phyloP scores from a whole-genome alignment of 768 basidiomycete species.

The Pholiota microspora region DNA sequence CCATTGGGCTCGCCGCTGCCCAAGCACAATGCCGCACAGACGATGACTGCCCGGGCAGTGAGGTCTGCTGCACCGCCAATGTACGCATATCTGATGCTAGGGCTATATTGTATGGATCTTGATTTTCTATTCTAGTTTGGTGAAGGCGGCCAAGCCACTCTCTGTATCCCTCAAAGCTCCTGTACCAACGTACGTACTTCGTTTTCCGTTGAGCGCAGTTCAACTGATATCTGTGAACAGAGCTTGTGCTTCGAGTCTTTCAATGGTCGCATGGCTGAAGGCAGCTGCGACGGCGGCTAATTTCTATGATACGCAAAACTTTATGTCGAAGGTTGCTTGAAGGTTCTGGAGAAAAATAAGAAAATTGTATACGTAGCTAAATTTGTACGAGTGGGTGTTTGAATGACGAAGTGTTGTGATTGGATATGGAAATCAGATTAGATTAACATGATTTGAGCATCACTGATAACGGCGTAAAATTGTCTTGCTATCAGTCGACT shows the following conservation, averaged over 20 bases:
- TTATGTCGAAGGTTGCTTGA: not conserved
- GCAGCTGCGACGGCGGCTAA: constrained; percentile 5
- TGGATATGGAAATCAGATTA: not conserved
- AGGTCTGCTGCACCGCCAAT: constrained; percentile 6
- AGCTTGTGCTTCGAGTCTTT: constrained; percentile 3
- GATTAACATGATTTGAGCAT: not conserved
- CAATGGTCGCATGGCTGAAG: not conserved
- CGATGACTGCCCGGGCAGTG: constrained; percentile 7
- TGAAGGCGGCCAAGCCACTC: constrained; percentile 3
- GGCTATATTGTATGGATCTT: not conserved
- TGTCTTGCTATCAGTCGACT: too few species aligned
- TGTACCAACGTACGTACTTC: not conserved
- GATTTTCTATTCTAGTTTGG: not conserved
- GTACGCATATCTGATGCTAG: not conserved
- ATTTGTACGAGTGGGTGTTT: too few species aligned
- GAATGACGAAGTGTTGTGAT: too few species aligned
- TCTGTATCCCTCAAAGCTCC: constrained; percentile 2
- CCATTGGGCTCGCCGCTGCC: not conserved
- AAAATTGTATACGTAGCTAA: too few species aligned
- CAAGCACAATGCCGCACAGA: constrained; percentile 3
- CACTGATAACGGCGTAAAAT: too few species aligned
- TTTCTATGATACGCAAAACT: not conserved
- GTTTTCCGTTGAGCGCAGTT: not conserved
- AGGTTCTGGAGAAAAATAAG: not conserved
- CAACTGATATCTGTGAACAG: not conserved